Evolutionary conservation across 768 basidiomycete species (phyloP).

Genomic region (Terana coerulea): DNA sequence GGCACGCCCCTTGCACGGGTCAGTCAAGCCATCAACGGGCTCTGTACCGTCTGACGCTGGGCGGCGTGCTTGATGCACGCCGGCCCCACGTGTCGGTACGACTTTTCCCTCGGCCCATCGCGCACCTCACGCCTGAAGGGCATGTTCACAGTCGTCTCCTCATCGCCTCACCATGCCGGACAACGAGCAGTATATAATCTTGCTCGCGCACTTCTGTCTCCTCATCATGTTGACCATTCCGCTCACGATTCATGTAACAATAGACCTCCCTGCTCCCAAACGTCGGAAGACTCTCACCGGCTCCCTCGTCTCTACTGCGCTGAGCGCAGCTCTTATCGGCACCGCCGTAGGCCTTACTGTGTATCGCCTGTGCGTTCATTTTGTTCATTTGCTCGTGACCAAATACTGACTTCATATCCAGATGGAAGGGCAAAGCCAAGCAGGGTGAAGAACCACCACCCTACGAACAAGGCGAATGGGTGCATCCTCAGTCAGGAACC

Average conservation of each 20-base stretch:
- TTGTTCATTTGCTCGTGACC: constrained; percentile 1
- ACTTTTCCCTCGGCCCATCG: background rate
- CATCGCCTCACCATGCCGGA: constrained; percentile 19
- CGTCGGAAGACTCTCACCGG: constrained; percentile 79
- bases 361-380: constrained; percentile 69
- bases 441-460: constrained; percentile 53
- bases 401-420: constrained; percentile 23
- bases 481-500: constrained; percentile 27
- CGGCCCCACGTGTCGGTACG: constrained; percentile 1
- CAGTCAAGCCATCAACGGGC: background rate
- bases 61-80: no score
- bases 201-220: constrained; percentile 9
- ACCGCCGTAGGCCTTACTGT: constrained; percentile 85
- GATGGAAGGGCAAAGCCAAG: constrained; percentile 79
- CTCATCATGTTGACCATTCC: constrained; percentile 21
- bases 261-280: constrained; percentile 76
- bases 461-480: constrained; percentile 61
- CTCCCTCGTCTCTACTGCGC: constrained; percentile 77
- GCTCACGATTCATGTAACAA: constrained; percentile 28
- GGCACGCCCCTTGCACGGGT: background rate
- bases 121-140: constrained; percentile 5
- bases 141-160: background rate
- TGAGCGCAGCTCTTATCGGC: constrained; percentile 83
- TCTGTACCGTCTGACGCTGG: background rate
- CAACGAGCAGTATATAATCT: constrained; percentile 42